A percentile compares a stretch with the other conserved stretches of the same genome.
phyloP scores from a whole-genome alignment of 768 basidiomycete genomes.

The Tubosaeta sp. region DNA sequence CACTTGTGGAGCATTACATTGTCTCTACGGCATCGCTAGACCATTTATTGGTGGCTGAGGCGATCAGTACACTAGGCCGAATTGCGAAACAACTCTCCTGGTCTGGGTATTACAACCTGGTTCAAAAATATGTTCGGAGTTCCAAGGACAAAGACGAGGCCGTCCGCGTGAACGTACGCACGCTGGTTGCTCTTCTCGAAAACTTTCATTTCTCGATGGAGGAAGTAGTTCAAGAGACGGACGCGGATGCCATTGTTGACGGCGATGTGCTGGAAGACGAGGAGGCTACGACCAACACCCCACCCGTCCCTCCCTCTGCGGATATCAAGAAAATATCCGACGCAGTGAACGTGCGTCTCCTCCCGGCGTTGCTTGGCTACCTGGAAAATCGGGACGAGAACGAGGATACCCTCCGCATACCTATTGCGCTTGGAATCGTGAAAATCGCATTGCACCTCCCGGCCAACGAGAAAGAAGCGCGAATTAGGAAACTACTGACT shows the following conservation, averaged over 20 bases:
- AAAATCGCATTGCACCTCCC: constrained; percentile 83
- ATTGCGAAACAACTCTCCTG: constrained; percentile 77
- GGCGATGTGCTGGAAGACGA: constrained; percentile 27
- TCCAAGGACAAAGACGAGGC: constrained; percentile 62
- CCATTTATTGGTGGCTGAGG: constrained; percentile 88
- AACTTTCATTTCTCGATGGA: constrained; percentile 91
- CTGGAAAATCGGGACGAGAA: constrained; percentile 80
- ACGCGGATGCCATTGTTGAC: constrained; percentile 27
- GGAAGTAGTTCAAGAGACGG: constrained; percentile 37
- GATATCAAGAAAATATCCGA: constrained; percentile 55
- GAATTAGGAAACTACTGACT: constrained; percentile 75
- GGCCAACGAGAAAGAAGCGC: constrained; percentile 50
- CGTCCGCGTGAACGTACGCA: constrained; percentile 79
- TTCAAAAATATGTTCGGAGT: constrained; percentile 76
- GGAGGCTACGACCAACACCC: constrained; percentile 17
- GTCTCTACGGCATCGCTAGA: constrained; percentile 57
- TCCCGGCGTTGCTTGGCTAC: constrained; percentile 76
- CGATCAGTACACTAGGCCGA: constrained; percentile 72
- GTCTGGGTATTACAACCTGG: constrained; percentile 75
- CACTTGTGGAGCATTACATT: constrained; percentile 81
- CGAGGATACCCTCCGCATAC: constrained; percentile 84
- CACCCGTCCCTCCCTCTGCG: neutral
- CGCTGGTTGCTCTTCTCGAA: constrained; percentile 80
- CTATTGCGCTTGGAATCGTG: constrained; percentile 82
- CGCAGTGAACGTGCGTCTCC: constrained; percentile 66